Base-by-base conservation (phyloP, 495 filamentous ascomycete species). In the Penicillium crystallinum region DNA sequence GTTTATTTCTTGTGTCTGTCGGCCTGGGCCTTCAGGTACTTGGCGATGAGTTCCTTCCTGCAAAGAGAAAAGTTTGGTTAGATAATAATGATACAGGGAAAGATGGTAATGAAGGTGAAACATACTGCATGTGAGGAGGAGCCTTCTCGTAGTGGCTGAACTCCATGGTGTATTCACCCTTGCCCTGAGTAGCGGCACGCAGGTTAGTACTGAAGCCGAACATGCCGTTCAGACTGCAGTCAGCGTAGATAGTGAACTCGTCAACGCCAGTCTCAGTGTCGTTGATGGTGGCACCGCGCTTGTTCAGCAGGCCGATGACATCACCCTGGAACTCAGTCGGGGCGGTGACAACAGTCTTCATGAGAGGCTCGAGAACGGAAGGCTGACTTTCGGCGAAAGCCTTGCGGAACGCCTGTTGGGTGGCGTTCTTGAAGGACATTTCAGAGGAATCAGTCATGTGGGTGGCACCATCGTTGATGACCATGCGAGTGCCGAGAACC, bases 111-210 rank as follows among this genome's bases (percentile, higher is more conserved):
- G 17, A 17, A 18, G 22, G 34, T n/a, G 31, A 57, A 60, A 82
- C 84, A 64, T 84, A 89, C 87, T 99, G 95, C 68, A 97, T 65
- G 61, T 97, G 92, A 53, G 83, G 82, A 43, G 91, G 88, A 56
- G 92, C 88, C 47, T 88, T 78, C 49, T 85, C 82, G 66, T 99
- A 97, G 73, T 97, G 91, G 65, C 86, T 89, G 70, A 97, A 99
- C 77, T 99, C 95, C 95, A 99, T 99, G 55, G 79, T 86, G 62
- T 96, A 99, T 77, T 99, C 95, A 58, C 95, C 95, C 80, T 99
- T 99, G 46, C 93, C 95, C 76, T 99, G 95, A 9, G 92, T 97
- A 19, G 90, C 87, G 4, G 95, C 95, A 55, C 95, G 81, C 69
- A 99, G 73, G 71, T 95, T 85, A 33, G 80, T 84, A 52, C 83